Evolutionary conservation across 441 rosid species (phyloP), one percentile per base, ranked within the genome.

Genomic region (Gossypium laxum): DNA sequence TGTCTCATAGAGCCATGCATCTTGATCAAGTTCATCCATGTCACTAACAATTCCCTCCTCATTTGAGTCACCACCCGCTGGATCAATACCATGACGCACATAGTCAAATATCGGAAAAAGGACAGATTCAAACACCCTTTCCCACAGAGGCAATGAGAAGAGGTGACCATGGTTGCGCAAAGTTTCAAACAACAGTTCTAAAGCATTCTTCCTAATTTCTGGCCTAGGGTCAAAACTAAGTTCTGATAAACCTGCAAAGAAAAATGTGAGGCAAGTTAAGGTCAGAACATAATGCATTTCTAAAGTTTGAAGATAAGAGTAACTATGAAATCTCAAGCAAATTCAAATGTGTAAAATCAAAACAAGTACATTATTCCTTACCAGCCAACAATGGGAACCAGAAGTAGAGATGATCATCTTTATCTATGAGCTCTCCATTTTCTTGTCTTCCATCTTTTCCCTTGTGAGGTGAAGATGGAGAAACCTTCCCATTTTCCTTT

Each of bases 341-440:
- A 56, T 47, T 69, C 66, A 38, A 7, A 73, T 18, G 57, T 10
- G 18, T 2, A 45, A 28, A 47, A 65, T 22, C 71, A 51, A 21
- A 70, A 69, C 72, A 43, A 54, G 71, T 58, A 74, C 66, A 50
- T 60, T 55, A 72, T 77, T 56, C 65, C 81, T 76, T 78, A 93
- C 99, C 99, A 71, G 99, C 98, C 82, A 96, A 83, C 82, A 96
- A 80, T 26, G 99, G 97, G 73, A 93, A 96, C 99, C 99, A 96
- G 76, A 93, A 93, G 82, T 90, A 82, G 63, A 93, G 90, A 81
- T 96, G 97, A 76, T 85, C 84, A 72, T 85, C 94, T 83, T 81
- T 96, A 73, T 88, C 91, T 11, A 64, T 69, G 50, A 85, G 78
- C 75, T 84, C 95, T 72, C 93, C 92, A 65, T 84, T 89, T 21